These are phyloP conservation scores for Apiospora kogelbergensis DNA, from an alignment of 2,329 filamentous ascomycete genomes.

Conservation along the genomic window DNA sequence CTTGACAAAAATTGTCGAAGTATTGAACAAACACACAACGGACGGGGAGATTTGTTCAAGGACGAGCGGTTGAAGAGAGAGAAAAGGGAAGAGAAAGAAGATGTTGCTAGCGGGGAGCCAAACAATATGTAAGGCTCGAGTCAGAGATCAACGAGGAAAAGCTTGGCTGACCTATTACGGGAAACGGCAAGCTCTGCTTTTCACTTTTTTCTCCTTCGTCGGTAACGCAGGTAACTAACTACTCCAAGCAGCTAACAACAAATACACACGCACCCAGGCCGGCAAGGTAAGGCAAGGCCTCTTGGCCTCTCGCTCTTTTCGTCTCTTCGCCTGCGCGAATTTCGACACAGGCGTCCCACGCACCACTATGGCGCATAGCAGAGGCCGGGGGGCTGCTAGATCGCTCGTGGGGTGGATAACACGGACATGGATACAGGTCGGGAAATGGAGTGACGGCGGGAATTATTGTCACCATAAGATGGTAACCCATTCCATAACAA, in stretches of 20 bases:
- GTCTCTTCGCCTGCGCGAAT: constrained; percentile 17
- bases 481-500: constrained; percentile 7
- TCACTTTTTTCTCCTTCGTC: too few relatives aligned
- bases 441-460: constrained; percentile 11
- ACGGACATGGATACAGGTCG: constrained; percentile 11
- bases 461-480: constrained; percentile 7
- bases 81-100: constrained; percentile 22
- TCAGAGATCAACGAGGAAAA: constrained; percentile 2
- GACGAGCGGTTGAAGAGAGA: constrained; percentile 32
- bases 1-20: constrained; percentile 27
- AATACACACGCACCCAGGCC: constrained; percentile 15
- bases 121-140: constrained; percentile 16
- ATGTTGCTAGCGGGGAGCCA: constrained; percentile 21
- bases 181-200: background rate
- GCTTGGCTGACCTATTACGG: constrained; percentile 7
- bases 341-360: constrained; percentile 12
- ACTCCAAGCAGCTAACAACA: constrained; percentile 19
- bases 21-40: constrained; percentile 11
- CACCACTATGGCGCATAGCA: constrained; percentile 4
- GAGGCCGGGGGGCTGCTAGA: constrained; percentile 14
- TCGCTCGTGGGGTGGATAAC: constrained; percentile 13
- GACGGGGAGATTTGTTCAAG: constrained; percentile 23
- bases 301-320: constrained; percentile 8
- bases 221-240: constrained; percentile 12
- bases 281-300: constrained; percentile 17